Conservation (phyloP, 2,329 filamentous ascomycete genomes). For the Fusarium praegraminearum region DNA sequence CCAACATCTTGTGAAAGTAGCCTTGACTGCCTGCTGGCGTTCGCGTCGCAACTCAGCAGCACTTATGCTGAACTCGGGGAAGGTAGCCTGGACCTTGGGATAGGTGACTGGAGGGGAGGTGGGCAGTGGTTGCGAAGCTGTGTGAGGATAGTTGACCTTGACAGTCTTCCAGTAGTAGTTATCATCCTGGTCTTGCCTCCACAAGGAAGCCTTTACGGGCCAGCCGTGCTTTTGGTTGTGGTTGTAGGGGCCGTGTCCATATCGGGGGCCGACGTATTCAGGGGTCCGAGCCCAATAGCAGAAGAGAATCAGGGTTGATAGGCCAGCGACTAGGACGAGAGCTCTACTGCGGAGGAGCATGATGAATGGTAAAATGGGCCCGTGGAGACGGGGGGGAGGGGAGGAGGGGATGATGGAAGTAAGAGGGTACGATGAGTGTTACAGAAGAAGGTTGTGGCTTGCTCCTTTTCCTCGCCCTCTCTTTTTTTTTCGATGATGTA, state of each 20-base stretch:
- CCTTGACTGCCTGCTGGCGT: slow-evolving; percentile 56
- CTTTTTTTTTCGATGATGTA: slow-evolving; percentile 4
- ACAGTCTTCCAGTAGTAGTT: slow-evolving; percentile 49
- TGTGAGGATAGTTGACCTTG: slow-evolving; percentile 46
- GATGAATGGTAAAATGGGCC: slow-evolving; percentile 16
- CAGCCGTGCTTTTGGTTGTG: slow-evolving; percentile 42
- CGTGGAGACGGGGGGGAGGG: slow-evolving; percentile 10
- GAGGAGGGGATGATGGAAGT: background rate
- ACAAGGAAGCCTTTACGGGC: slow-evolving; percentile 40
- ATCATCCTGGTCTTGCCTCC: slow-evolving; percentile 43
- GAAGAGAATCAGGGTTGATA: slow-evolving; percentile 41
- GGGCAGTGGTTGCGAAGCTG: slow-evolving; percentile 50
- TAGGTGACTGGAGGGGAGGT: slow-evolving; percentile 45
- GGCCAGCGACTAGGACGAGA: slow-evolving; percentile 34
- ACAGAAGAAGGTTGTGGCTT: background rate
- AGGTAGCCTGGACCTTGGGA: slow-evolving; percentile 52
- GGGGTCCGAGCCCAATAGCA: slow-evolving; percentile 38
- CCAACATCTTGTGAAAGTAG: slow-evolving; percentile 60
- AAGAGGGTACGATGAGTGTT: slow-evolving; percentile 2
- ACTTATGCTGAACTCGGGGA: slow-evolving; percentile 46
- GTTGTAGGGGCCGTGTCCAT: slow-evolving; percentile 38
- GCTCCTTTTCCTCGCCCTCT: background rate
- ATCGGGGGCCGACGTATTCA: slow-evolving; percentile 30
- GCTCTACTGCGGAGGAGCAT: slow-evolving; percentile 44
- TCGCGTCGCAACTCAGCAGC: slow-evolving; percentile 49